phyloP scores from a whole-genome alignment of 148 eudicot genomes.

The Spergularia marina region DNA sequence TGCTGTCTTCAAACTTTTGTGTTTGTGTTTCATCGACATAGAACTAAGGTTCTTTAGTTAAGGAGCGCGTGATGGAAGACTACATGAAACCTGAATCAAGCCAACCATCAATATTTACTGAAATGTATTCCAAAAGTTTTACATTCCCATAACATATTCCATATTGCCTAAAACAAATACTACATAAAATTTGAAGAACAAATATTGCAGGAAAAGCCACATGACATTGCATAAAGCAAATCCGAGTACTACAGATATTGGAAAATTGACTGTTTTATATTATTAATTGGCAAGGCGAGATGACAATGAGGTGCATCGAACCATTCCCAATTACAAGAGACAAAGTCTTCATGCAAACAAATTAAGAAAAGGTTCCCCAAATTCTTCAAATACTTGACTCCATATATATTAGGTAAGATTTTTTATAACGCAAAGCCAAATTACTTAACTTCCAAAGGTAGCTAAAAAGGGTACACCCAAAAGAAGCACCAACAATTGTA shows the following conservation, averaged over 20 bases:
- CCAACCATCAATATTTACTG: neutral
- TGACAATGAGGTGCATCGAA: neutral
- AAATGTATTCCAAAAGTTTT: neutral
- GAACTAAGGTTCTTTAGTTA: too few relatives aligned
- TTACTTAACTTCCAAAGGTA: neutral
- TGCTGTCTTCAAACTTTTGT: neutral
- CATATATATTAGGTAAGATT: neutral
- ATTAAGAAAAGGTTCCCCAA: constrained; percentile 1
- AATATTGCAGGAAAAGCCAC: neutral
- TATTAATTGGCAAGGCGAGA: neutral
- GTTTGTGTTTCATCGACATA: neutral
- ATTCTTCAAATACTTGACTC: neutral
- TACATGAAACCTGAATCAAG: neutral
- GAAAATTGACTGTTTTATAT: neutral
- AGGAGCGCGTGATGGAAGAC: neutral
- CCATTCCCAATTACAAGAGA: neutral
- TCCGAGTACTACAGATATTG: neutral
- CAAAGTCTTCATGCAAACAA: neutral
- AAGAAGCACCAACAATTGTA: neutral
- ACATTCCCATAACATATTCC: neutral
- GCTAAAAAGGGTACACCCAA: neutral
- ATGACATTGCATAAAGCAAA: constrained; percentile 8
- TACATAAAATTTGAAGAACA: neutral
- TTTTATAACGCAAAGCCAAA: constrained; percentile 1
- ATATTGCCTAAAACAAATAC: neutral